Percentiles rank a stretch among this genome's conserved stretches.
Conservation (phyloP, 2,329 filamentous ascomycete species). For the Beauveria varroae region DNA sequence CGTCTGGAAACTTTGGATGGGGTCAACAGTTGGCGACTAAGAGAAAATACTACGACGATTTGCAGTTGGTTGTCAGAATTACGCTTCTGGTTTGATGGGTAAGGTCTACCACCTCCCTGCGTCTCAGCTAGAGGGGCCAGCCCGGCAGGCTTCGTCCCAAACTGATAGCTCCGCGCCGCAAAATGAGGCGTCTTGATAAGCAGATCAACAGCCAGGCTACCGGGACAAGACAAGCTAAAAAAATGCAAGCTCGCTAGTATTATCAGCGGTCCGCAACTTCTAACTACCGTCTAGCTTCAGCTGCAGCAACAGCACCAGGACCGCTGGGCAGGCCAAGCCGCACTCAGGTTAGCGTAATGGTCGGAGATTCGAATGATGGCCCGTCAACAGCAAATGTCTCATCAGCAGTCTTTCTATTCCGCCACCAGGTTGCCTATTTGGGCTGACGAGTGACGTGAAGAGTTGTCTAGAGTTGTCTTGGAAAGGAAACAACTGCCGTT, state of each 20-base stretch:
- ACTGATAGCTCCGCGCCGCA: neutral
- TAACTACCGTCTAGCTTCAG: neutral
- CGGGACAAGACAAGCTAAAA: neutral
- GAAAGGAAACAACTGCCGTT: neutral
- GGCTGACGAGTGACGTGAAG: neutral
- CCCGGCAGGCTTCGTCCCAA: neutral
- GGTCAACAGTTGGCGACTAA: too few relatives aligned
- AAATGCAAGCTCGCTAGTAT: neutral
- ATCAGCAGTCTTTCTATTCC: neutral
- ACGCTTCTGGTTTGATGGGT: neutral
- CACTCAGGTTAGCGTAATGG: neutral
- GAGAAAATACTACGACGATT: too few relatives aligned
- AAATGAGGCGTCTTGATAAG: neutral
- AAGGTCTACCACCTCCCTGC: neutral
- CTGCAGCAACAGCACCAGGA: neutral
- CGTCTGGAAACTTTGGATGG: too few relatives aligned
- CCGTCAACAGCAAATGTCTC: too few relatives aligned
- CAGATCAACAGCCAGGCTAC: neutral
- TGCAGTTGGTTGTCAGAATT: too few relatives aligned
- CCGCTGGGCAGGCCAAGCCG: neutral
- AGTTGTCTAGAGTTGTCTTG: neutral
- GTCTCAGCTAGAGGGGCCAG: slow-evolving; percentile 5
- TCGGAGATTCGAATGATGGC: too few relatives aligned
- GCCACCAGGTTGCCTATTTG: neutral
- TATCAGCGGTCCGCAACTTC: neutral